These are phyloP conservation scores for Trichoderma endophyticum DNA, from an alignment of 2,329 filamentous ascomycete genomes.

Conservation along the genomic window DNA sequence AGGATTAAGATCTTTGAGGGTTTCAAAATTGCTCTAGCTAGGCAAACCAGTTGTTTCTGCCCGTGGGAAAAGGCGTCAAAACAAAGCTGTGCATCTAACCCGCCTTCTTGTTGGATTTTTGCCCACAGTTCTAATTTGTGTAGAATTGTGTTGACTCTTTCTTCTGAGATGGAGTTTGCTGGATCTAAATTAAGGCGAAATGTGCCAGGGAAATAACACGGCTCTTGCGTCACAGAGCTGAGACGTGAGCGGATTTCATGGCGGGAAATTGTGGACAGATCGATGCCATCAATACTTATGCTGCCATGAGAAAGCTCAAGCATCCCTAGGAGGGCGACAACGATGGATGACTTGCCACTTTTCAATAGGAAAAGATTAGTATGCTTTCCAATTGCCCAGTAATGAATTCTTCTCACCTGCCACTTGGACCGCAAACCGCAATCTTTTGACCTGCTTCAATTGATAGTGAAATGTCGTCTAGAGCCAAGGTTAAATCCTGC, in stretches of 20 bases:
- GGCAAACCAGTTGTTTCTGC: neutral
- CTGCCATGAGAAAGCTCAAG: neutral
- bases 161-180: neutral
- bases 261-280: neutral
- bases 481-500: neutral
- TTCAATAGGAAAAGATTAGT: neutral
- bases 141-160: neutral
- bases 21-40: neutral
- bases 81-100: neutral
- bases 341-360: neutral
- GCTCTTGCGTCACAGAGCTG: neutral
- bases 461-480: neutral
- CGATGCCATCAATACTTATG: neutral
- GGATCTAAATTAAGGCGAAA: neutral
- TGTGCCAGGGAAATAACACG: neutral
- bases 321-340: neutral
- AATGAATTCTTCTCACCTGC: neutral
- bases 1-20: neutral
- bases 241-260: neutral
- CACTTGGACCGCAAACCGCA: neutral
- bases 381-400: neutral
- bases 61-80: neutral
- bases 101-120: neutral
- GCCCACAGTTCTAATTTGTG: neutral
- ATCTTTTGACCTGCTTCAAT: neutral